A percentile compares a stretch with the other conserved stretches of the same genome.
phyloP scores from a whole-genome alignment of 495 filamentous ascomycete species.

The Podospora pseudocomata region DNA sequence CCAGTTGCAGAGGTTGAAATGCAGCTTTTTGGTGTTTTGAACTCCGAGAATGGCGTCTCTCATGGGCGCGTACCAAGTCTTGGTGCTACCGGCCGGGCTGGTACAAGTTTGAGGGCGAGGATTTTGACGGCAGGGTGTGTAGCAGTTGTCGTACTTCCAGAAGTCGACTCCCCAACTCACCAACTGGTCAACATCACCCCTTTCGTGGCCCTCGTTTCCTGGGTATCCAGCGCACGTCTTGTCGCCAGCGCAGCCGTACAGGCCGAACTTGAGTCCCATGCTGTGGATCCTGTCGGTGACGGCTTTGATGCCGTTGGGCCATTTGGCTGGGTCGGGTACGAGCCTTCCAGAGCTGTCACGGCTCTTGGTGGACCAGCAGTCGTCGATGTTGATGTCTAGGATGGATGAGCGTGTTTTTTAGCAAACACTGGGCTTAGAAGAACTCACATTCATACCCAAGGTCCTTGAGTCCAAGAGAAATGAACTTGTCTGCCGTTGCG shows the following conservation, averaged over 20 bases:
- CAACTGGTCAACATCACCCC: slow-evolving; percentile 57
- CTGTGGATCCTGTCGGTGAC: slow-evolving; percentile 56
- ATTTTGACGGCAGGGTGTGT: slow-evolving; percentile 18
- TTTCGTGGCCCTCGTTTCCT: slow-evolving; percentile 59
- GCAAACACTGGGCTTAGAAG: background rate
- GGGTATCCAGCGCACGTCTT: slow-evolving; percentile 62
- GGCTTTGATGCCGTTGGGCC: slow-evolving; percentile 60
- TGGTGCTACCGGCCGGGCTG: slow-evolving; percentile 50
- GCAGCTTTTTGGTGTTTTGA: slow-evolving; percentile 47
- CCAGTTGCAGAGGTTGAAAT: slow-evolving; percentile 67
- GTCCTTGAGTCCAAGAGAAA: slow-evolving; percentile 45
- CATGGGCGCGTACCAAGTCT: slow-evolving; percentile 56
- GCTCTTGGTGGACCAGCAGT: slow-evolving; percentile 61
- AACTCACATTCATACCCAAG: slow-evolving; percentile 57
- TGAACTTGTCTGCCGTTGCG: slow-evolving; percentile 22
- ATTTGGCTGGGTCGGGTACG: slow-evolving; percentile 54
- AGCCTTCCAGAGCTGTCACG: slow-evolving; percentile 50
- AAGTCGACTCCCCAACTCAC: slow-evolving; percentile 66
- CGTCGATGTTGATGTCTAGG: slow-evolving; percentile 54
- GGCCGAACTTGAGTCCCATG: slow-evolving; percentile 61
- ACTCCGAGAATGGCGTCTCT: slow-evolving; percentile 54
- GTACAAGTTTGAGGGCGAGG: slow-evolving; percentile 40
- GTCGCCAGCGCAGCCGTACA: slow-evolving; percentile 61
- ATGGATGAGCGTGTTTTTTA: too few species aligned
- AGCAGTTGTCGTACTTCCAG: slow-evolving; percentile 72